phyloP scores from a whole-genome alignment of 2,329 filamentous ascomycete species.

The Colletotrichum liaoningense region DNA sequence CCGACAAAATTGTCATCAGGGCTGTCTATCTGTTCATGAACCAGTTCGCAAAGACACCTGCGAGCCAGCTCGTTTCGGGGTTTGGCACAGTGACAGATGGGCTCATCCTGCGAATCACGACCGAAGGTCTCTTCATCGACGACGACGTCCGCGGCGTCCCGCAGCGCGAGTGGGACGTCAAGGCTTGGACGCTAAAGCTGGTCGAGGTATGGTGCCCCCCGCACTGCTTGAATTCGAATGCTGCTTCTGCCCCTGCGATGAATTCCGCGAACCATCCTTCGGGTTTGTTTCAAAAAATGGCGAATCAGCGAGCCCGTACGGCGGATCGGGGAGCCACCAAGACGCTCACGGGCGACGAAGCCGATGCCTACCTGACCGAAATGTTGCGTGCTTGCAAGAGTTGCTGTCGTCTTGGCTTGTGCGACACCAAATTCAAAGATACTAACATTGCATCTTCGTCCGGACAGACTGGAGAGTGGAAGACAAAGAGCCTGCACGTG shows the following conservation, averaged over 20 bases:
- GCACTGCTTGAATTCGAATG: constrained; percentile 64
- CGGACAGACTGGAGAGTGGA: constrained; percentile 65
- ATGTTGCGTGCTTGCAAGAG: constrained; percentile 74
- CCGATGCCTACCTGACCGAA: constrained; percentile 72
- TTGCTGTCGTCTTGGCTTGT: constrained; percentile 67
- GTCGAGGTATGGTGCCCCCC: constrained; percentile 88
- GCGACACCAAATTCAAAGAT: constrained; percentile 56
- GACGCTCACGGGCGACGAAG: constrained; percentile 71
- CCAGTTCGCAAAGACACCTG: constrained; percentile 86
- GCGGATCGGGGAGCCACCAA: constrained; percentile 61
- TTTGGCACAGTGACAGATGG: constrained; percentile 89
- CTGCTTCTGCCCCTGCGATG: constrained; percentile 54
- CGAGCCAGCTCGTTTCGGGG: constrained; percentile 90
- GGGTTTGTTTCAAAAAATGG: constrained; percentile 60
- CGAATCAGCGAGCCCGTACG: constrained; percentile 55
- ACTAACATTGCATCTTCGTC: constrained; percentile 53
- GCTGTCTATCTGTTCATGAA: constrained; percentile 95
- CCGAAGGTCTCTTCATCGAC: constrained; percentile 95
- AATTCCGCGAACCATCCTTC: constrained; percentile 50
- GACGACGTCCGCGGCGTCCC: constrained; percentile 91
- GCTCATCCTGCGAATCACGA: constrained; percentile 89
- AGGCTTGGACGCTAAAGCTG: constrained; percentile 95
- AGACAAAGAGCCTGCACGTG: constrained; percentile 68
- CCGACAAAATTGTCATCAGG: constrained; percentile 95
- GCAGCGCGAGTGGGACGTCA: constrained; percentile 99